Conservation (phyloP, 2,329 filamentous ascomycete species). For the Diaporthe citrichinensis region DNA sequence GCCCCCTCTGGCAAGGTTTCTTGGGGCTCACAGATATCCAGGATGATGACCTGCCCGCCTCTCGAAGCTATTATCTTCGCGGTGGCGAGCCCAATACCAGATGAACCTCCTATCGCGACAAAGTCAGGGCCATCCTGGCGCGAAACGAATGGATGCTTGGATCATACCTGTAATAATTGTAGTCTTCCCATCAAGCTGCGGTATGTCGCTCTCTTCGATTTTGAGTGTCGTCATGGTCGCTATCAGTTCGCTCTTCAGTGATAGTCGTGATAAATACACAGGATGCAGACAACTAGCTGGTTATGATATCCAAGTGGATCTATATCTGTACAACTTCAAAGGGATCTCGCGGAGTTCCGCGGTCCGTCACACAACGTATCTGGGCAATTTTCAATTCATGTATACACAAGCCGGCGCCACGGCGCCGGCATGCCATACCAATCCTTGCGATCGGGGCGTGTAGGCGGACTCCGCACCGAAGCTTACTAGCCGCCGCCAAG, state of each 20-base stretch:
- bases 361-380: neutral
- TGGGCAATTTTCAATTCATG: constrained; percentile 13
- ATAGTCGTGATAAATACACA: neutral
- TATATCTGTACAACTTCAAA: neutral
- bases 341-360: neutral
- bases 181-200: constrained; percentile 40
- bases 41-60: constrained; percentile 46
- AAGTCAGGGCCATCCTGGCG: neutral
- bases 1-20: constrained; percentile 28
- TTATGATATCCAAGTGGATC: neutral
- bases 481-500: neutral
- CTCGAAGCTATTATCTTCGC: constrained; percentile 48
- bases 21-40: neutral
- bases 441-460: neutral
- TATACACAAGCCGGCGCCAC: neutral
- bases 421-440: neutral
- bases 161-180: constrained; percentile 39
- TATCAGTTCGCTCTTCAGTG: no score
- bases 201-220: constrained; percentile 45
- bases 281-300: neutral
- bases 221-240: constrained; percentile 42
- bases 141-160: neutral
- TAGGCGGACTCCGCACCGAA: neutral
- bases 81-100: constrained; percentile 53
- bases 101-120: constrained; percentile 45